Percentiles rank a stretch among this genome's conserved stretches.
Conservation (phyloP, 345 rosid genomes). For the Nasturtium officinale region DNA sequence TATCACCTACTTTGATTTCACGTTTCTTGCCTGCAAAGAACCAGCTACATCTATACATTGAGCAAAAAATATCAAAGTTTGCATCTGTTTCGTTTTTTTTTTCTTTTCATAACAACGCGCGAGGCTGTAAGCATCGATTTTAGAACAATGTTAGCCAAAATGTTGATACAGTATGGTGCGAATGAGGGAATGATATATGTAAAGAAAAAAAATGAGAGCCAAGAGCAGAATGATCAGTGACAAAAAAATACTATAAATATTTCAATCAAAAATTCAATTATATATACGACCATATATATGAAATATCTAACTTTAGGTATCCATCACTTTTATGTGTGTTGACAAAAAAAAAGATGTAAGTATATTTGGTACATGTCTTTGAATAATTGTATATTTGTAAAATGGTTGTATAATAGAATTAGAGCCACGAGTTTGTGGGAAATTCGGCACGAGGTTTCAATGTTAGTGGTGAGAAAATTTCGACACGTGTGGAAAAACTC, state of each 20-base stretch:
- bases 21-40: conserved; percentile 21
- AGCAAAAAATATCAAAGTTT: conserved; percentile 32
- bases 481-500: neutral
- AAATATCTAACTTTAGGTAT: conserved; percentile 16
- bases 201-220: neutral
- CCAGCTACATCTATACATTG: conserved; percentile 26
- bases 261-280: neutral
- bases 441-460: neutral
- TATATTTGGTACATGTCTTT: neutral
- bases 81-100: neutral
- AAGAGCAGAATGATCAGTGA: neutral
- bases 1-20: no score
- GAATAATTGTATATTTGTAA: neutral
- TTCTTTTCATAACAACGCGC: neutral
- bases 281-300: neutral
- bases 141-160: neutral
- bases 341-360: neutral
- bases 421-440: neutral
- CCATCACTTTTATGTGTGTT: neutral
- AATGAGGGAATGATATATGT: no score
- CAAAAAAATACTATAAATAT: neutral
- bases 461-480: conserved; percentile 8
- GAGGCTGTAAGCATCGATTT: neutral
- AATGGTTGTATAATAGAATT: neutral
- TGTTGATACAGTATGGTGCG: neutral